Evolutionary conservation across 129 eudicot species (phyloP), one percentile per base, ranked within the genome.

Genomic region (Gnaphalium uliginosum): DNA sequence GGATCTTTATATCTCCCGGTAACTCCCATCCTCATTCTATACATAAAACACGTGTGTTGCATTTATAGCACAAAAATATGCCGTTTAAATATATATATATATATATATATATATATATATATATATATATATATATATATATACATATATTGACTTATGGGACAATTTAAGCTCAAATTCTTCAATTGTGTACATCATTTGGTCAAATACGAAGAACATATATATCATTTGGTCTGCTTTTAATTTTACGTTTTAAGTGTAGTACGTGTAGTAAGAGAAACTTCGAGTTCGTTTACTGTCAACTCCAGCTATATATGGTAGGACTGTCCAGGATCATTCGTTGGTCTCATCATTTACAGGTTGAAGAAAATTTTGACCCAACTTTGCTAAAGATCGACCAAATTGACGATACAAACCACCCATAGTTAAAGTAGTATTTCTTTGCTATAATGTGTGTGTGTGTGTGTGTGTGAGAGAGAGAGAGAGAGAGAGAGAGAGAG

Each of bases 1-100:
- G 89, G 71, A 74, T 85, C 70, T 86, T 88, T 26, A 75, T 82
- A 78, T 79, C 92, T 22, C 79, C 79, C 23, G 96, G 96, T 90
- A 53, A 53, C 23, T 59, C 27, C 17, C 27, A 7, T 6, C 0
- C 32, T 23, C 64, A 5, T 11, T 66, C 43, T 33, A 17, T 2
- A 18, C 35, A 2, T 19, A 2, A 29, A 8, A 32, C 14, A 66
- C 2, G 4, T 19, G 27, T 37, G 53, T 8, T 22, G 11, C 2
- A 58, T 6, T 23, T 58, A 10, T 6, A 39, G 46, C 46, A 39
- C 14, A 39, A 35, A 9, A 37, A 39, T 8, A 37, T 8, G 13
- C 43, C 11, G 11, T 37, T 37, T 37, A 7, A 37, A 37, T 37
- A 8, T 37, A 9, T 37, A 37, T 37, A 1, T 0, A 37, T 32